Conservation (phyloP, 2,329 filamentous ascomycete species). For the Sporothrix phasma region DNA sequence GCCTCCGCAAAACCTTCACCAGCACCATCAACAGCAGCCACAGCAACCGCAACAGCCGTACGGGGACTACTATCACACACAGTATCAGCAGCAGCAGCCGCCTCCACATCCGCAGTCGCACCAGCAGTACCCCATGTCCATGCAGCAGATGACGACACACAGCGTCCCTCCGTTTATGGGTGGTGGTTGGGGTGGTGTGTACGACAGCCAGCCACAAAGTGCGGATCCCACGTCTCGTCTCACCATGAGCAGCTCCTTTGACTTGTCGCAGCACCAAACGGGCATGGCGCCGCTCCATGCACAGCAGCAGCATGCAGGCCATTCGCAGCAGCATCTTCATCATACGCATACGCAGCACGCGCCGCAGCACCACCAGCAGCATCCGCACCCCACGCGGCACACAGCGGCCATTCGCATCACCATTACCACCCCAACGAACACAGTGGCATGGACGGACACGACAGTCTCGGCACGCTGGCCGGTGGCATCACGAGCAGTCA, state of each 20-base stretch:
- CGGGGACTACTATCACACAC: conserved; percentile 14
- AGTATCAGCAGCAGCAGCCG: conserved; percentile 9
- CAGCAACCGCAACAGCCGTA: conserved; percentile 12
- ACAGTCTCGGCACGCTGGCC: neutral
- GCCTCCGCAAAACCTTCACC: conserved; percentile 8
- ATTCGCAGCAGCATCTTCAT: conserved; percentile 1
- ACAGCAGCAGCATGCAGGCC: conserved; percentile 10
- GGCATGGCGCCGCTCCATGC: conserved; percentile 8
- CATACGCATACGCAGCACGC: conserved; percentile 3
- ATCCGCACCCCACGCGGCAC: conserved; percentile 6
- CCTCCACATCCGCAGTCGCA: conserved; percentile 4
- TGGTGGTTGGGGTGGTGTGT: conserved; percentile 15
- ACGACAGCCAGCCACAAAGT: conserved; percentile 8
- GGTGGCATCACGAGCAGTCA: conserved; percentile 12
- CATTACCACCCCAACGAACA: conserved; percentile 7
- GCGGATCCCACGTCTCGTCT: conserved; percentile 10
- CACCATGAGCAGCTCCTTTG: conserved; percentile 11
- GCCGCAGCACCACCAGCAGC: neutral
- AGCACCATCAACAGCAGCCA: conserved; percentile 6
- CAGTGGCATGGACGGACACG: neutral
- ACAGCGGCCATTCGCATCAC: conserved; percentile 6
- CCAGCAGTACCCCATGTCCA: conserved; percentile 10
- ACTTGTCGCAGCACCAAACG: conserved; percentile 7
- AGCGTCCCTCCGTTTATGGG: conserved; percentile 7
- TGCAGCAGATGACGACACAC: conserved; percentile 10